Conservation (phyloP, 495 filamentous ascomycete species). For the Cudoniella acicularis region DNA sequence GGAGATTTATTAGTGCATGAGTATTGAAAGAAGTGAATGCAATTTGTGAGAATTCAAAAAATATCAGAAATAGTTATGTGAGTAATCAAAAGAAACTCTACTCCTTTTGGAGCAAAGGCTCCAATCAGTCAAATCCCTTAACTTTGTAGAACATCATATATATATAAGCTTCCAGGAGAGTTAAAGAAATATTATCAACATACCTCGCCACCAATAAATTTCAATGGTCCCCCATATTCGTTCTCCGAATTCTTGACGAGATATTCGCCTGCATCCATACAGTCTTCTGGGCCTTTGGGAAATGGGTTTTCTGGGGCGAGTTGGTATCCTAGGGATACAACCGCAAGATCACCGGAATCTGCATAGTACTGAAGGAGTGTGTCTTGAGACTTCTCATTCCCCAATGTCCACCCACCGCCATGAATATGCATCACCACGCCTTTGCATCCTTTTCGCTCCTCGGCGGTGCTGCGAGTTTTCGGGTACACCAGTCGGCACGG, state of each 20-base stretch:
- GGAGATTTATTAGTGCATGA: background rate
- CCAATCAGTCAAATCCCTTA: conserved; percentile 21
- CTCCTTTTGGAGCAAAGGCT: background rate
- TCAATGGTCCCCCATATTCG: conserved; percentile 37
- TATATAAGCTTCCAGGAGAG: background rate
- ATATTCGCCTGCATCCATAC: conserved; percentile 46
- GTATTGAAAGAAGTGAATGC: background rate
- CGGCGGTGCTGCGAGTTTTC: conserved; percentile 3
- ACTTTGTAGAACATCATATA: conserved; percentile 8
- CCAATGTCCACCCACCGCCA: conserved; percentile 45
- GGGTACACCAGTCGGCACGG: conserved; percentile 47
- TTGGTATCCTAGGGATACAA: conserved; percentile 55
- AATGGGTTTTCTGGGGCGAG: conserved; percentile 57
- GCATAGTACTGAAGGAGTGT: conserved; percentile 37
- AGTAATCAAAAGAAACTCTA: conserved; percentile 6
- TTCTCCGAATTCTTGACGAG: conserved; percentile 41
- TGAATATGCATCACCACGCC: conserved; percentile 51
- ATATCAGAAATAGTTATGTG: conserved; percentile 2
- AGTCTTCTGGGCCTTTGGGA: conserved; percentile 49
- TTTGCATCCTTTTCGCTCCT: conserved; percentile 34
- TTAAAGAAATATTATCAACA: conserved; percentile 8
- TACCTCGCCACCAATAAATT: conserved; percentile 34
- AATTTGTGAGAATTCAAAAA: conserved; percentile 26
- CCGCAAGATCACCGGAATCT: conserved; percentile 36
- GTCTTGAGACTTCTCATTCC: conserved; percentile 31